phyloP scores from a whole-genome alignment of 2,329 filamentous ascomycete genomes.

The Aspergillus fructus region DNA sequence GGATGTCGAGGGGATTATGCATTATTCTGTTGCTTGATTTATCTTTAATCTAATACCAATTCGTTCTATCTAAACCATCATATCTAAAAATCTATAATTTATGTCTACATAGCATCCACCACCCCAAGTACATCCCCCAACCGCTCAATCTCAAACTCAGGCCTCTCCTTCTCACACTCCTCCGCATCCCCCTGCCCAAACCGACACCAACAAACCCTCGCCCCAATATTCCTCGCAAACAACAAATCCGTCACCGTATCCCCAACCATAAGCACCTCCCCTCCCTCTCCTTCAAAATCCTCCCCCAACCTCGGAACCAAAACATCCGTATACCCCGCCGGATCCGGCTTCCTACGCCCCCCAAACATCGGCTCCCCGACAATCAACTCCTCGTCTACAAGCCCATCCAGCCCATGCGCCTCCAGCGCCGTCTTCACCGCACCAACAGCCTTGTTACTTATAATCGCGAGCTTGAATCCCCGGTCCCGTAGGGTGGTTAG shows the following conservation, averaged over 20 bases:
- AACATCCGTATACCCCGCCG: slow-evolving; percentile 13
- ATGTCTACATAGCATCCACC: not conserved
- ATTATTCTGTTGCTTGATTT: not conserved
- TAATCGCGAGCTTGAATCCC: slow-evolving; percentile 20
- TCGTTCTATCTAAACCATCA: no score
- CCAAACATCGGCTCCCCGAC: slow-evolving; percentile 13
- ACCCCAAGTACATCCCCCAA: not conserved
- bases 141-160: not conserved
- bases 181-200: slow-evolving; percentile 16
- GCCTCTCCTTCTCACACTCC: slow-evolving; percentile 8
- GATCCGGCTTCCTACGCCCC: slow-evolving; percentile 14
- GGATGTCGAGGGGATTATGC: slow-evolving; percentile 9
- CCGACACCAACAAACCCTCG: slow-evolving; percentile 15
- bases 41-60: no score
- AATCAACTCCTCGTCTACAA: slow-evolving; percentile 10
- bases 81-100: no score
- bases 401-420: not conserved
- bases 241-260: slow-evolving; percentile 18
- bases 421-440: slow-evolving; percentile 17
- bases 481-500: slow-evolving; percentile 12
- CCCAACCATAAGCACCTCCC: slow-evolving; percentile 15
- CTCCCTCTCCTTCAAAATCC: not conserved
- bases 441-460: slow-evolving; percentile 25
- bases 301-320: slow-evolving; percentile 17
- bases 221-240: slow-evolving; percentile 18